Evolutionary conservation across 148 eudicot genomes (phyloP), one percentile per base, ranked within the genome.

Genomic region (Cornus suecica): DNA sequence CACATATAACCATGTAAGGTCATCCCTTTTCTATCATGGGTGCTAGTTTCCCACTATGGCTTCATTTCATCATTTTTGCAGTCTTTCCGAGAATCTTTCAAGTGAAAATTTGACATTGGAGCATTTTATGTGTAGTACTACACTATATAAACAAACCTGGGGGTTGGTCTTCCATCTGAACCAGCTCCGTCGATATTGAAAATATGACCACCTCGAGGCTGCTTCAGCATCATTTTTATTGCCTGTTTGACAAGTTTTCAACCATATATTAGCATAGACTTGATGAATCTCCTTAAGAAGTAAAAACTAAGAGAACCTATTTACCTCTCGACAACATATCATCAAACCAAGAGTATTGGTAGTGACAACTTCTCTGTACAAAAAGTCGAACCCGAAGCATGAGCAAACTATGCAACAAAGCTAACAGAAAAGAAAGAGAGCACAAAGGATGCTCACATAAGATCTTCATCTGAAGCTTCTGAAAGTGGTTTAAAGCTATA

Each of bases 141-240:
- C 42, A 8, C 42, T 68, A 25, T 32, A 68, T 54, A 30, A 37
- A 63, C 32, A 74, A 74, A 91, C 99, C 99, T 90, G 54, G 99
- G 99, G 54, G 99, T 94, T 31, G 99, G 99, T 85, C 99, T 89
- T 79, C 99, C 99, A 83, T 94, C 99, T 74, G 99, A 94, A 79
- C 97, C 99, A 75, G 99, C 99, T 74, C 99, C 99, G 81, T 94
- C 99, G 78, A 92, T 92, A 77, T 94, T 94, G 71, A 90, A 94
- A 73, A 94, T 82, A 83, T 94, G 99, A 45, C 97, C 99, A 22
- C 99, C 99, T 71, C 91, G 80, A 76, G 89, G 85, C 79, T 94
- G 99, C 70, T 83, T 89, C 74, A 87, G 74, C 99, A 94, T 92
- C 97, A 90, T 86, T 54, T 92, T 88, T 77, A 94, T 92, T 42